Conservation (phyloP, 768 basidiomycete species). For the Russula dissimulans region DNA sequence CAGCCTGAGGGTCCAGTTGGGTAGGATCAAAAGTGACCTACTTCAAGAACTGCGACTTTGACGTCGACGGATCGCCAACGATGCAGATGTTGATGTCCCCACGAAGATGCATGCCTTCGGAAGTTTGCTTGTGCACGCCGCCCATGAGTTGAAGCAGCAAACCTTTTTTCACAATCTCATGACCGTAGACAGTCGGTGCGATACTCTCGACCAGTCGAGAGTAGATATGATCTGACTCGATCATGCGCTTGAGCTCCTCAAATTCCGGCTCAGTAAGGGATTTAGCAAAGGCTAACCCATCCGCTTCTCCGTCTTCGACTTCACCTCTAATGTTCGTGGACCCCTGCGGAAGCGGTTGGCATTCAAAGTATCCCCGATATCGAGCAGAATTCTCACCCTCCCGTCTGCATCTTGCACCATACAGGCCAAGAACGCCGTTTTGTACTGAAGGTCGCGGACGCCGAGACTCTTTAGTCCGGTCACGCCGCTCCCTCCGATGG, state of each 20-base stretch:
- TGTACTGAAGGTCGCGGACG: constrained; percentile 93
- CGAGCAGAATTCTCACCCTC: constrained; percentile 45
- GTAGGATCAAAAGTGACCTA: constrained; percentile 31
- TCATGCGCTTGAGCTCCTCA: constrained; percentile 91
- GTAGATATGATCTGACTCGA: constrained; percentile 91
- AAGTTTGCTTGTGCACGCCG: constrained; percentile 94
- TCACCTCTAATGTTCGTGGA: constrained; percentile 88
- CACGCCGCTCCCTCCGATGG: constrained; percentile 71
- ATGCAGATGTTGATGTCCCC: constrained; percentile 99
- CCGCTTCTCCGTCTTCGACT: constrained; percentile 68
- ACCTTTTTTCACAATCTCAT: constrained; percentile 98
- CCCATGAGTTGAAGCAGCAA: constrained; percentile 95
- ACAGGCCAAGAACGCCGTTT: constrained; percentile 96
- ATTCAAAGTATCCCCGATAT: neutral
- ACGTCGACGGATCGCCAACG: constrained; percentile 92
- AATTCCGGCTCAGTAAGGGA: constrained; percentile 90
- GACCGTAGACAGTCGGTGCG: constrained; percentile 96
- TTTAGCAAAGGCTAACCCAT: constrained; percentile 76
- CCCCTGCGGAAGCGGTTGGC: constrained; percentile 35
- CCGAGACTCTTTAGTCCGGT: constrained; percentile 91
- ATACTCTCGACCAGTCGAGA: constrained; percentile 88
- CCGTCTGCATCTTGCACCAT: constrained; percentile 93
- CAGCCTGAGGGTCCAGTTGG: neutral
- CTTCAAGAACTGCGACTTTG: constrained; percentile 99
- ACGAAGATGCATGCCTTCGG: constrained; percentile 95